These are phyloP conservation scores for Tulasnella sp. DNA, from an alignment of 768 basidiomycete genomes.

Conservation along the genomic window DNA sequence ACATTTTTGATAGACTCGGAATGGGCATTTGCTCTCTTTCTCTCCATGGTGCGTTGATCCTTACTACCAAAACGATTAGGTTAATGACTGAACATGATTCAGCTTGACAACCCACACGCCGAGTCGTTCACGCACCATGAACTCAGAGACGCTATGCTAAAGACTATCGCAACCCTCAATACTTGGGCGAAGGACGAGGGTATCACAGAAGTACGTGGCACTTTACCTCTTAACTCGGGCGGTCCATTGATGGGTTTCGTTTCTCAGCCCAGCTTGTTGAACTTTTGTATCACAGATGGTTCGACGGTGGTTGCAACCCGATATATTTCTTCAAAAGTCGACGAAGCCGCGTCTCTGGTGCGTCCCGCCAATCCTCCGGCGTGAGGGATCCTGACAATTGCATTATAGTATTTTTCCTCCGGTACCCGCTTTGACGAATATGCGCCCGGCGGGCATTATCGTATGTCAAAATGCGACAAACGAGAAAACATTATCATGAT, in stretches of 20 bases:
- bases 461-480: constrained; percentile 92
- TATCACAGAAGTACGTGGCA: constrained; percentile 49
- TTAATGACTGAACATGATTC: background rate
- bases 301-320: constrained; percentile 86
- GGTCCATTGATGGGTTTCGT: background rate
- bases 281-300: constrained; percentile 95
- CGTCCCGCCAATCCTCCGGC: constrained; percentile 20
- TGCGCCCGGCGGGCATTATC: constrained; percentile 77
- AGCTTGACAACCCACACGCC: constrained; percentile 75
- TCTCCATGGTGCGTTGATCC: constrained; percentile 50
- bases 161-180: constrained; percentile 74
- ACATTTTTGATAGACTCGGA: constrained; percentile 62
- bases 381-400: constrained; percentile 1
- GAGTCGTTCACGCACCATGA: constrained; percentile 56
- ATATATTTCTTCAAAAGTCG: constrained; percentile 82
- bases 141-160: constrained; percentile 75
- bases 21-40: constrained; percentile 89
- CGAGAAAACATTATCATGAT: constrained; percentile 94
- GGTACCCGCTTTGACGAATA: constrained; percentile 91
- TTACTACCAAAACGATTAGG: background rate
- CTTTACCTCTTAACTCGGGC: background rate
- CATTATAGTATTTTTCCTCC: constrained; percentile 75
- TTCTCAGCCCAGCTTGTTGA: constrained; percentile 71
- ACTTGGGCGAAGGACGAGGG: constrained; percentile 55
- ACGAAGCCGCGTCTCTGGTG: constrained; percentile 86